These are phyloP conservation scores for Fraxinus floribunda DNA, from an alignment of 305 asterid genomes.

Conservation along the genomic window DNA sequence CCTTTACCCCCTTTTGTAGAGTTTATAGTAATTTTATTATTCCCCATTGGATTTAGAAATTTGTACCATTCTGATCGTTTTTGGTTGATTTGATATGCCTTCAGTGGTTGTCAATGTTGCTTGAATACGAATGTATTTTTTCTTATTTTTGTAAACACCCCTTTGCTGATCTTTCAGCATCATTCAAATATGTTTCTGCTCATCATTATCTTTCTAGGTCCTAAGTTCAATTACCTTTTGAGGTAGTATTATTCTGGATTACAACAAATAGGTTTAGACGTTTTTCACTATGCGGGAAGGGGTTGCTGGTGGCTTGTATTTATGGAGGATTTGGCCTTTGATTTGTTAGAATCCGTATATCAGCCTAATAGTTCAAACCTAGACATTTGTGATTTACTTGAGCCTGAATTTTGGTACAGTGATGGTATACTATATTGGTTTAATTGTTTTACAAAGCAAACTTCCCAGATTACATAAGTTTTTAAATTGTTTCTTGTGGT, in stretches of 20 bases:
- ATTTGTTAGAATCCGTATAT: slow-evolving; percentile 37
- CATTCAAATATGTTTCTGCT: slow-evolving; percentile 13
- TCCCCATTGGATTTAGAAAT: background rate
- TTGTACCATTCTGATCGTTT: slow-evolving; percentile 6
- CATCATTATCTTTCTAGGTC: background rate
- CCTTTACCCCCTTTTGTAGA: background rate
- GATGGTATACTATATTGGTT: slow-evolving; percentile 32
- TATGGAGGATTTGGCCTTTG: slow-evolving; percentile 43
- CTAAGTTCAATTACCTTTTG: slow-evolving; percentile 1
- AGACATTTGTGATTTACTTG: slow-evolving; percentile 39
- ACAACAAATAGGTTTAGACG: slow-evolving; percentile 47
- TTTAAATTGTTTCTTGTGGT: slow-evolving; percentile 12
- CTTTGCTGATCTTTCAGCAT: background rate
- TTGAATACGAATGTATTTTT: background rate
- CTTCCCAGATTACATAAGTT: slow-evolving; percentile 23
- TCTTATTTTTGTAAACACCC: background rate
- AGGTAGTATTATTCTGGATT: slow-evolving; percentile 16
- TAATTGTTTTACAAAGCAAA: slow-evolving; percentile 4
- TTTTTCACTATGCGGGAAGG: slow-evolving; percentile 42
- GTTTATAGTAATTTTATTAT: background rate
- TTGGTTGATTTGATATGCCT: background rate
- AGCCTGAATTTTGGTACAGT: slow-evolving; percentile 35
- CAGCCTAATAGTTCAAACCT: slow-evolving; percentile 42
- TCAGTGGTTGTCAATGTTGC: background rate
- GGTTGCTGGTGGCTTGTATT: slow-evolving; percentile 40